Conservation (phyloP, 805 yeast species). For the Wickerhamiella cacticola region DNA sequence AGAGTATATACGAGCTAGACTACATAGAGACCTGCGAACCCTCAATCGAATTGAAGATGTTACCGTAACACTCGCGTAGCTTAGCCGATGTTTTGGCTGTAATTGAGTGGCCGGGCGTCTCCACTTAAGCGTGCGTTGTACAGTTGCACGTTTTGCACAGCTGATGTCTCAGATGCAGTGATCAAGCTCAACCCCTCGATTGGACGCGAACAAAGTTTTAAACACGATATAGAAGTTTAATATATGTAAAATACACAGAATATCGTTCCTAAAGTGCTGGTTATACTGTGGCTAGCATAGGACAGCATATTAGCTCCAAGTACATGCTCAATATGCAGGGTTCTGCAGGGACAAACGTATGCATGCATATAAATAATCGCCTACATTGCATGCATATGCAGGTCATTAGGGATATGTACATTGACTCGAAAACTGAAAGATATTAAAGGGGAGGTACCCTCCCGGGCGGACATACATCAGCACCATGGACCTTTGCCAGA, state of each 20-base stretch:
- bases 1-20: too few species aligned
- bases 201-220: too few species aligned
- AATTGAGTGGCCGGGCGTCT: conserved; percentile 6
- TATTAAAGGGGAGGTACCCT: background rate
- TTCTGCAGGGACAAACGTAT: conserved; percentile 2
- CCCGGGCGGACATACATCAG: background rate
- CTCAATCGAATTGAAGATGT: too few species aligned
- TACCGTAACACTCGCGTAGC: conserved; percentile 1
- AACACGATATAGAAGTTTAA: too few species aligned
- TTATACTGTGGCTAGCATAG: background rate
- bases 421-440: background rate
- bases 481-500: conserved; percentile 1
- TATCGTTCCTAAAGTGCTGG: too few species aligned
- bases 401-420: conserved; percentile 6
- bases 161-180: conserved; percentile 1
- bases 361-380: conserved; percentile 11
- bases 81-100: background rate
- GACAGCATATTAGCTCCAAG: background rate
- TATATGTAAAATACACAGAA: too few species aligned
- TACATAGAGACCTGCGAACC: too few species aligned
- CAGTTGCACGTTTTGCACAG: background rate
- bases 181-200: background rate
- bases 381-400: conserved; percentile 12
- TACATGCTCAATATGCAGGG: background rate
- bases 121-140: conserved; percentile 9